Evolutionary conservation across 345 rosid species (phyloP).

Genomic region (Brassica carinata): DNA sequence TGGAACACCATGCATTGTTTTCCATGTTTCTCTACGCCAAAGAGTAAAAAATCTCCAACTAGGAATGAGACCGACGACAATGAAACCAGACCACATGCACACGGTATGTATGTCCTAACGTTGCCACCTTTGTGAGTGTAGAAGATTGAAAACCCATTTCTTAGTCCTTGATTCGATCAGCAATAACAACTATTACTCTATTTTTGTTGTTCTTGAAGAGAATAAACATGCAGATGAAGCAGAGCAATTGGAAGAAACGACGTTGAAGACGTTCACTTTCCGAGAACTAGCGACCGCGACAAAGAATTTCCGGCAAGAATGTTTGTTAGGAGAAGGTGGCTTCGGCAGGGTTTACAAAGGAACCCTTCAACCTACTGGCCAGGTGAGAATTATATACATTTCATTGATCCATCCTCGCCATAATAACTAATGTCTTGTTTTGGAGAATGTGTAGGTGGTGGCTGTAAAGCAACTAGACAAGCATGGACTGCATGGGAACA

Average conservation of each 20-base stretch:
- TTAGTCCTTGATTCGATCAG: background rate
- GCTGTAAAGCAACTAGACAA: conserved; percentile 77
- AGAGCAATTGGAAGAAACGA: conserved; percentile 20
- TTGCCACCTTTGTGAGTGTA: background rate
- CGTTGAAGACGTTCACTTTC: conserved; percentile 44
- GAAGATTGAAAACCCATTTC: background rate
- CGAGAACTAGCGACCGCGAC: conserved; percentile 79
- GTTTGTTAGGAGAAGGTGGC: conserved; percentile 79
- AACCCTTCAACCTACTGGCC: conserved; percentile 53
- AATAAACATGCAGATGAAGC: too few species aligned
- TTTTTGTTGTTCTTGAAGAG: conserved; percentile 24
- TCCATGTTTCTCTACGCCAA: conserved; percentile 60
- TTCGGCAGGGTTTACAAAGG: conserved; percentile 82
- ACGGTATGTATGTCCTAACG: conserved; percentile 22
- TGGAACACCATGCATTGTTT: conserved; percentile 65
- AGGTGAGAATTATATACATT: conserved; percentile 37
- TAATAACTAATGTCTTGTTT: too few species aligned
- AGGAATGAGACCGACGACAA: conserved; percentile 24
- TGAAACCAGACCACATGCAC: conserved; percentile 8
- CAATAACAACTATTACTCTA: background rate
- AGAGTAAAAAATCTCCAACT: conserved; percentile 38
- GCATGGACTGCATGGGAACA: conserved; percentile 57
- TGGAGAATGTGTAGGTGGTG: conserved; percentile 46
- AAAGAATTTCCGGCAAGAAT: conserved; percentile 69
- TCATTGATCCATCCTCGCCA: background rate